Evolutionary conservation across 352 stramenopile genomes (phyloP).

Genomic region (Phytophthora brassicae): DNA sequence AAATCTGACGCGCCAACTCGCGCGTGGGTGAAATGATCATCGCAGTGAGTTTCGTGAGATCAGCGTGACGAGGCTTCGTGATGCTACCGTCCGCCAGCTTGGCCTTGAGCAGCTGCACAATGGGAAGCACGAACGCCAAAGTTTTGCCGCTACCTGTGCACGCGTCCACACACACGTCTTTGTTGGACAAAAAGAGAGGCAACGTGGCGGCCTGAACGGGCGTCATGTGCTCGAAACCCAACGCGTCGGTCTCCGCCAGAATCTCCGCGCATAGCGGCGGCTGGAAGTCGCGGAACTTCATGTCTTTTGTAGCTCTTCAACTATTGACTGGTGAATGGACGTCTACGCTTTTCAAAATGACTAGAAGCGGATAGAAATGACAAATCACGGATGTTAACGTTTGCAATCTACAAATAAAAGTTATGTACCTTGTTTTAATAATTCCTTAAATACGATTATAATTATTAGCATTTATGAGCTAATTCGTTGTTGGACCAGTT

Average conservation of each 20-base stretch:
- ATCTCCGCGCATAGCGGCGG: constrained; percentile 76
- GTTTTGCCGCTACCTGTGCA: constrained; percentile 96
- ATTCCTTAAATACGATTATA: too few relatives aligned
- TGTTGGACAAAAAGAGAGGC: constrained; percentile 93
- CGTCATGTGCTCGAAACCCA: constrained; percentile 91
- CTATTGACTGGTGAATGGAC: constrained; percentile 10
- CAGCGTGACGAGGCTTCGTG: constrained; percentile 43
- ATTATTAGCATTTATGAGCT: too few relatives aligned
- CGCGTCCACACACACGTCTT: constrained; percentile 94
- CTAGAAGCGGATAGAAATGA: too few relatives aligned
- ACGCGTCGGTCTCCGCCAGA: constrained; percentile 63
- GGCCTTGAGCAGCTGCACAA: constrained; percentile 89
- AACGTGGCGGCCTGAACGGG: constrained; percentile 90
- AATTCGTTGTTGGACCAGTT: too few relatives aligned
- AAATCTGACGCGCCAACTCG: constrained; percentile 88
- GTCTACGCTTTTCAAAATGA: too few relatives aligned
- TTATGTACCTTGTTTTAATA: background rate
- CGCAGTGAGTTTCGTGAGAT: constrained; percentile 69
- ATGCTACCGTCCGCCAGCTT: constrained; percentile 68
- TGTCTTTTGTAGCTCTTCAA: constrained; percentile 12
- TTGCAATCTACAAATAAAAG: too few relatives aligned
- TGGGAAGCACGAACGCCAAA: constrained; percentile 93
- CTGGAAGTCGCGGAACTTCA: constrained; percentile 85
- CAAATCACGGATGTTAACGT: too few relatives aligned
- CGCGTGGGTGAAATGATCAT: constrained; percentile 90